Conservation (phyloP, 106 monocot genomes). For the Platanthera zijinensis region DNA sequence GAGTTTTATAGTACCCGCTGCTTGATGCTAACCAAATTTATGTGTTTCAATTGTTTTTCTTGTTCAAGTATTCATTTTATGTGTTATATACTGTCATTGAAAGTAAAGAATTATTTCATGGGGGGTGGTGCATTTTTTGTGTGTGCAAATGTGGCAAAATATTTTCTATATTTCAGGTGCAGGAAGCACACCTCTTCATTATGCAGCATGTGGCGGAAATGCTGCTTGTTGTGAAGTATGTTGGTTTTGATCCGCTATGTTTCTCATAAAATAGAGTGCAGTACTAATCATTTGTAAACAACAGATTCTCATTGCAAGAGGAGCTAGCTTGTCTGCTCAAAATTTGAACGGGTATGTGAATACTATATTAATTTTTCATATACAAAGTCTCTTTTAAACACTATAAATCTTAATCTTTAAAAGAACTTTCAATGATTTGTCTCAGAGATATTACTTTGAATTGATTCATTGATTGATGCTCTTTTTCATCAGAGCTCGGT, state of each 20-base stretch:
- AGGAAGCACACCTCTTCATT: constrained; percentile 72
- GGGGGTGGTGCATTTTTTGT: neutral
- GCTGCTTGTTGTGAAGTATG: constrained; percentile 62
- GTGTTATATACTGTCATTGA: neutral
- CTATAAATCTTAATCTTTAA: neutral
- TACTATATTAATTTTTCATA: neutral
- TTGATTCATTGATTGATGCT: neutral
- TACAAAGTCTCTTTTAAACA: neutral
- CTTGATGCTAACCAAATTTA: neutral
- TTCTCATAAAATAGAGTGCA: neutral
- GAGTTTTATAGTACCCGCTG: neutral
- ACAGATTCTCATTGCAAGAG: constrained; percentile 83
- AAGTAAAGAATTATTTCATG: neutral
- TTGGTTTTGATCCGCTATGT: neutral
- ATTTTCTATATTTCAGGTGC: constrained; percentile 29
- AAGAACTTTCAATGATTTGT: neutral
- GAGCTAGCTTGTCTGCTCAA: constrained; percentile 66
- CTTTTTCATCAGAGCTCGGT: neutral
- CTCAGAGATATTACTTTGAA: neutral
- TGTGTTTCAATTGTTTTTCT: neutral
- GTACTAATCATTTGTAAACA: neutral
- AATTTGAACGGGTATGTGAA: constrained; percentile 82
- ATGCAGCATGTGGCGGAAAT: constrained; percentile 83
- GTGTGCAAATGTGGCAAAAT: neutral
- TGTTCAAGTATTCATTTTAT: neutral